Evolutionary conservation across 2,329 filamentous ascomycete species (phyloP), one percentile per base, ranked within the genome.

Genomic region (Aspergillus pseudonomiae): DNA sequence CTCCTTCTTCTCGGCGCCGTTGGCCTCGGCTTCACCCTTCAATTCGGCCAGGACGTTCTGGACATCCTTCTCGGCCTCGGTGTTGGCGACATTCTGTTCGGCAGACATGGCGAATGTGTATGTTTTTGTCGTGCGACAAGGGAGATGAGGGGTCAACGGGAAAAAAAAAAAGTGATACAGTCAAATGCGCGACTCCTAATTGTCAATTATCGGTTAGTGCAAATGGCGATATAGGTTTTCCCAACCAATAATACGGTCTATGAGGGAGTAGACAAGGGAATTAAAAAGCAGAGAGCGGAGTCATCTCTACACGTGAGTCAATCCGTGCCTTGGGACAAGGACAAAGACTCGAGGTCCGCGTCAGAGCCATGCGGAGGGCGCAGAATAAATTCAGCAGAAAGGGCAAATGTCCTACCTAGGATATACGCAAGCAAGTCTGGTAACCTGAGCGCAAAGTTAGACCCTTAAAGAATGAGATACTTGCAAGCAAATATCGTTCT

Each of bases 41-140:
- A 82, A 71, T 70, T 82, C 80, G 24, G 79, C 79, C 50, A 82
- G 75, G 59, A 82, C 74, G 63, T 79, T 76, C 71, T 81, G 75
- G 16, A 81, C 80, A 71, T 82, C 80, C 72, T 81, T 76, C 64
- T 80, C 78, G n/a, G 80, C 78, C 53, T 78, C 77, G 28, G 72
- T 71, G 67, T 82, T 82, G 52, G 74, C 65, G 50, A 70, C 67
- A 67, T 80, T 79, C 62, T 77, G 73, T 71, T 78, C 76, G 57
- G 77, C 76, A 53, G 77, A 71, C 78, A 79, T 79, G 60, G 45
- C 14, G 43, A 58, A 63, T 55, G 41, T 43, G 46, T 24, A 2
- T 21, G 26, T 30, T 21, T 46, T 59, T 56, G 48, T 63, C 41
- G 36, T 61, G 62, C 52, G 64, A 62, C 34, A 55, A 46, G 26